These are phyloP conservation scores for Ilyonectria destructans DNA, from an alignment of 2,329 filamentous ascomycete genomes.

Conservation along the genomic window DNA sequence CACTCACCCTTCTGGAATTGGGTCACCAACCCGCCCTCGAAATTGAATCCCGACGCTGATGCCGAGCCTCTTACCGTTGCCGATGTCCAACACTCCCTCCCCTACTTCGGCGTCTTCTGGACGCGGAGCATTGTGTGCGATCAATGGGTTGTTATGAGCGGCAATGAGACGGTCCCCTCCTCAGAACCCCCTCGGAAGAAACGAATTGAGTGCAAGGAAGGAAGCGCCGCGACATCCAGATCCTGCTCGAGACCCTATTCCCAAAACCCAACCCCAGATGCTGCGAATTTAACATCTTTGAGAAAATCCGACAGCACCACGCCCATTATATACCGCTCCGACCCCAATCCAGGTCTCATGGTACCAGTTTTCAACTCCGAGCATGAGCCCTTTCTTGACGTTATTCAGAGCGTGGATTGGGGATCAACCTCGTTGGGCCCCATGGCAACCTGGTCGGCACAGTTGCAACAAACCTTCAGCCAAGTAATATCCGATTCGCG, in stretches of 20 bases:
- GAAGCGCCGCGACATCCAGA: slow-evolving; percentile 28
- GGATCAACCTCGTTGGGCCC: slow-evolving; percentile 63
- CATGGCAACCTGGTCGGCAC: slow-evolving; percentile 63
- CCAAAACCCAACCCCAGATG: slow-evolving; percentile 43
- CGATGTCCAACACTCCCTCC: slow-evolving; percentile 48
- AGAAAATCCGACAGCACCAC: slow-evolving; percentile 46
- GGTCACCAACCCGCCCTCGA: slow-evolving; percentile 50
- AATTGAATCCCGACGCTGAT: slow-evolving; percentile 23
- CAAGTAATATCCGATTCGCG: slow-evolving; percentile 62
- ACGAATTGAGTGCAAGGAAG: slow-evolving; percentile 48
- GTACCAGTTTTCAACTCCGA: slow-evolving; percentile 56
- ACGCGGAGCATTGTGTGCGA: slow-evolving; percentile 55
- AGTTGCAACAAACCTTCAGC: slow-evolving; percentile 63
- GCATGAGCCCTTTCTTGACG: slow-evolving; percentile 57
- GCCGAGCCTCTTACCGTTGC: slow-evolving; percentile 17
- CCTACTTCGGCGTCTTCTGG: slow-evolving; percentile 56
- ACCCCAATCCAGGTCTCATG: slow-evolving; percentile 54
- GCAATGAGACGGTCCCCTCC: slow-evolving; percentile 55
- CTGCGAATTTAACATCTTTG: slow-evolving; percentile 38
- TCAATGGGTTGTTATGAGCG: slow-evolving; percentile 59
- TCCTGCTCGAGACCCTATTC: slow-evolving; percentile 43
- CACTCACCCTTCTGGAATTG: slow-evolving; percentile 59
- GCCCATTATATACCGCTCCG: slow-evolving; percentile 51
- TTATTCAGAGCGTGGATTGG: slow-evolving; percentile 64
- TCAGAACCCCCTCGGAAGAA: slow-evolving; percentile 54